phyloP scores from a whole-genome alignment of 805 yeast species.

The Hanseniaspora lindneri region DNA sequence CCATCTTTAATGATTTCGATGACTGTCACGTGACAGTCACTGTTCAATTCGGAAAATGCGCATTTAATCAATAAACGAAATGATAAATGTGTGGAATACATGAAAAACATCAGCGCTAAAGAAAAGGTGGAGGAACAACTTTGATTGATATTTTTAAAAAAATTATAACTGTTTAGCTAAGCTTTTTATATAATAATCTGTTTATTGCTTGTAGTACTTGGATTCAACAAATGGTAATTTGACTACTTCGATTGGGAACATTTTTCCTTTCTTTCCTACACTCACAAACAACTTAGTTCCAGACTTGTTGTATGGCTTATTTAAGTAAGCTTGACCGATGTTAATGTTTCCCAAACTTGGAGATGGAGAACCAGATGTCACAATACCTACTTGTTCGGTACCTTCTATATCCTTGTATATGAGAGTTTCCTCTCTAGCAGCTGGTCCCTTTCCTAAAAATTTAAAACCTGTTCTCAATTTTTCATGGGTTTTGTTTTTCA shows the following conservation, averaged over 20 bases:
- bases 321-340: constrained; percentile 82
- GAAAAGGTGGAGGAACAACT: too few relatives aligned
- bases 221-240: constrained; percentile 78
- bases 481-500: constrained; percentile 50
- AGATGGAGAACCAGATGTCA: constrained; percentile 51
- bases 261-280: constrained; percentile 57
- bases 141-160: too few relatives aligned
- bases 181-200: too few relatives aligned
- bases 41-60: too few relatives aligned
- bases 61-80: too few relatives aligned
- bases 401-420: constrained; percentile 42
- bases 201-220: constrained; percentile 44
- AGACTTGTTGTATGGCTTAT: constrained; percentile 55
- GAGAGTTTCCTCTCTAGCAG: constrained; percentile 73
- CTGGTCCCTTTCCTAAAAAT: constrained; percentile 62
- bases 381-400: constrained; percentile 41
- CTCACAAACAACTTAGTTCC: constrained; percentile 65
- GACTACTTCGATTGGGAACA: constrained; percentile 59
- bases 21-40: too few relatives aligned
- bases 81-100: too few relatives aligned
- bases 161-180: too few relatives aligned
- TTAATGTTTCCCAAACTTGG: constrained; percentile 63
- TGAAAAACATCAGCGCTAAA: too few relatives aligned
- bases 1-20: too few relatives aligned
- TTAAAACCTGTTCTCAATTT: constrained; percentile 61